phyloP scores from a whole-genome alignment of 2,329 filamentous ascomycete genomes.

The Herpomyces periplanetae region DNA sequence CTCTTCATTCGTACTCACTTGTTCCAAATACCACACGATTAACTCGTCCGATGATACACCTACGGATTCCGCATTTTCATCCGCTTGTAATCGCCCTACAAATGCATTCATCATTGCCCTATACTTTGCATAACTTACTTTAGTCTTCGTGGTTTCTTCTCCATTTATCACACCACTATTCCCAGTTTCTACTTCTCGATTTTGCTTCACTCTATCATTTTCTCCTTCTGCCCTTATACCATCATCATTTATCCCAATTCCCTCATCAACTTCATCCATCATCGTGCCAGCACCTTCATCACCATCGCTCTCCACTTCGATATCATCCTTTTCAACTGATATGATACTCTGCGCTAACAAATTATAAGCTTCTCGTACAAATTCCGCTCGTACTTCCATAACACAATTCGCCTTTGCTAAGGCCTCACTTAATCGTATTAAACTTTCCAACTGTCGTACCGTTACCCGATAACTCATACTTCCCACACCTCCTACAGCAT shows the following conservation, averaged over 20 bases:
- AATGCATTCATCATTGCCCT: slow-evolving; percentile 57
- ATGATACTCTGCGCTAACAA: slow-evolving; percentile 80
- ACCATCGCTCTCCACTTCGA: slow-evolving; percentile 56
- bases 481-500: slow-evolving; percentile 68
- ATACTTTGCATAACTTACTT: slow-evolving; percentile 84
- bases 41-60: slow-evolving; percentile 52
- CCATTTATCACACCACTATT: slow-evolving; percentile 14
- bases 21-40: slow-evolving; percentile 60
- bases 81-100: slow-evolving; percentile 41
- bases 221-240: slow-evolving; percentile 12
- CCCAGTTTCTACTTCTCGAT: slow-evolving; percentile 10
- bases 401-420: slow-evolving; percentile 94
- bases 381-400: slow-evolving; percentile 41
- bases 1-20: slow-evolving; percentile 48
- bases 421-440: slow-evolving; percentile 85
- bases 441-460: slow-evolving; percentile 66
- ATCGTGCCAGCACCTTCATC: slow-evolving; percentile 14
- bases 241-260: slow-evolving; percentile 11
- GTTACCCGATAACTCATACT: slow-evolving; percentile 92
- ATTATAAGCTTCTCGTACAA: slow-evolving; percentile 71
- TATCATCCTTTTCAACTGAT: slow-evolving; percentile 82
- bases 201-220: slow-evolving; percentile 4
- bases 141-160: slow-evolving; percentile 21
- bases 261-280: slow-evolving; percentile 10
- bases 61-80: slow-evolving; percentile 32